Evolutionary conservation across 2,329 filamentous ascomycete species (phyloP), one percentile per base, ranked within the genome.

Genomic region (Sporothrix sp.): DNA sequence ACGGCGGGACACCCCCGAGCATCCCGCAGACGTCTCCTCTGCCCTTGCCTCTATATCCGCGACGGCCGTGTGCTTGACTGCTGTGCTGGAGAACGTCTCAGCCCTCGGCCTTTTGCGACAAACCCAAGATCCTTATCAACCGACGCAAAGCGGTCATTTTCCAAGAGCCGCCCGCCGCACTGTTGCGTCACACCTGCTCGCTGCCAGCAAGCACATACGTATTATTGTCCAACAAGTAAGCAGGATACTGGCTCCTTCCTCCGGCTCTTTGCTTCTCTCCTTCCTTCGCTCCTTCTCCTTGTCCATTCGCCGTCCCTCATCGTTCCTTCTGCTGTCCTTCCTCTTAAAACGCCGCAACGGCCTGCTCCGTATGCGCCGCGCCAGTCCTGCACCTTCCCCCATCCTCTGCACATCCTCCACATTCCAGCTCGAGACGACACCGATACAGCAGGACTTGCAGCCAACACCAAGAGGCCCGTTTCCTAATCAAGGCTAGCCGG

Each of bases 401-500:
- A 36, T 30, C 37, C 28, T 21, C 30, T 16, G 28, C 32, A n/a
- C 11, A 9, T 13, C 13, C 14, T 18, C 23, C 16, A n/a, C 39
- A 50, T 50, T 50, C 39, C 32, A 44, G 30, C 21, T 50, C 33
- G 11, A 30, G 11, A 10, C 5, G 8, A 37, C 20, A 37, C 18
- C 27, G n/a, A 40, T 32, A 30, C 18, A 40, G 37, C 23, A n/a
- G n/a, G n/a, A 36, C 45, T 13, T 25, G 37, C 32, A 30, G 30
- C 48, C 39, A 37, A 44, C 23, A 27, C 21, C 30, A 20, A 50
- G 36, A 9, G 27, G 11, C 20, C 10, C 42, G 27, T 46, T 51
- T 14, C 43, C 50, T n/a, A 42, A 47, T 42, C 8, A 1, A 23
- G 50, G 18, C 27, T 51, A 51, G 50, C 30, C n/a, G 5, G 6